A percentile compares a stretch with the other conserved stretches of the same genome.
Evolutionary conservation across 495 filamentous ascomycete genomes (phyloP).

Genomic region (Xylaria flabelliformis): DNA sequence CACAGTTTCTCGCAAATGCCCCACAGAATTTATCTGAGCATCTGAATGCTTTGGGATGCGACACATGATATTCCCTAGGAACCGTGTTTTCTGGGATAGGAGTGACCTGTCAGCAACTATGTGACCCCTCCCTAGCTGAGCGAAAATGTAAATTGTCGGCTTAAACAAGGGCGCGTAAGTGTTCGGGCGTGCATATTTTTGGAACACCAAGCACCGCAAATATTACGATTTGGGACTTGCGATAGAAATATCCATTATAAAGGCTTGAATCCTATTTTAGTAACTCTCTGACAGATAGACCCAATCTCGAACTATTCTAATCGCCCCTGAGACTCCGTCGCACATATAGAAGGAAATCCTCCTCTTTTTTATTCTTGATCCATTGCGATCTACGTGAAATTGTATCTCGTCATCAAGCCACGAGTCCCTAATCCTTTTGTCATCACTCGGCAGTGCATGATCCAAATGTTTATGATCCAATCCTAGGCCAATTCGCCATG

Average conservation of each 20-base stretch:
- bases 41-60: background rate
- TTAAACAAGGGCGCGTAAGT: background rate
- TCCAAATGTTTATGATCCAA: background rate
- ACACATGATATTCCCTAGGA: background rate
- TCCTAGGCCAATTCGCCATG: background rate
- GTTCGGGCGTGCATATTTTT: background rate
- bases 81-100: background rate
- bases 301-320: constrained; percentile 15
- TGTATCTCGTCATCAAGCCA: constrained; percentile 16
- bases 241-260: background rate
- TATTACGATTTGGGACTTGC: too few species aligned
- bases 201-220: background rate
- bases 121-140: background rate
- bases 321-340: too few species aligned
- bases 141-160: background rate
- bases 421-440: constrained; percentile 16
- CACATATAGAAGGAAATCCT: constrained; percentile 17
- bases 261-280: background rate
- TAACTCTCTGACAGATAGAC: constrained; percentile 6
- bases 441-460: constrained; percentile 8
- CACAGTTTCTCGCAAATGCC: constrained; percentile 16
- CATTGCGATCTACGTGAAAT: background rate
- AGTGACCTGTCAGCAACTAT: too few species aligned
- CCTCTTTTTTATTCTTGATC: background rate
- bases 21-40: background rate